These are phyloP conservation scores for Barnettozyma sucrosica DNA, from an alignment of 805 yeast species.

Conservation along the genomic window DNA sequence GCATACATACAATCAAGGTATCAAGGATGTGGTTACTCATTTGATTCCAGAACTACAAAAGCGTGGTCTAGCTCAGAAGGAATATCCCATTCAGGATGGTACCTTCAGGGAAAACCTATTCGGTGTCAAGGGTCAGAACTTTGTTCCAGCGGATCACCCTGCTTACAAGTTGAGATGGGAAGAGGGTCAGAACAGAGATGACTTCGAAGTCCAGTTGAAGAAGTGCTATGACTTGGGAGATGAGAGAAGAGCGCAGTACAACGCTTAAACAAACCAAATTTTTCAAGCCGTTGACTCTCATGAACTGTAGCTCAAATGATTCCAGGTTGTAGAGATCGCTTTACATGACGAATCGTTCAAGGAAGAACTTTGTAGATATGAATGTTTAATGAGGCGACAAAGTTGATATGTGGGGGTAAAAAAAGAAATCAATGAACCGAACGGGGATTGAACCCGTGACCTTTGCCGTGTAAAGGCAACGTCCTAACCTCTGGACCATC, in stretches of 20 bases:
- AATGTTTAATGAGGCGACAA: no score
- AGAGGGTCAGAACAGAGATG: neutral
- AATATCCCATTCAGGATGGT: conserved; percentile 29
- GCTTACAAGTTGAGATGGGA: conserved; percentile 3
- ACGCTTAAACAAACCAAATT: neutral
- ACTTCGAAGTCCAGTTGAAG: neutral
- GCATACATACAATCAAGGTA: conserved; percentile 33
- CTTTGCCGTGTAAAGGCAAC: conserved; percentile 25
- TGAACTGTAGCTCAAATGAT: no score
- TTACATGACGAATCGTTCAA: no score
- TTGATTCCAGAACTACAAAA: conserved; percentile 33
- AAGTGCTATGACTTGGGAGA: neutral
- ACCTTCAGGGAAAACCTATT: conserved; percentile 22
- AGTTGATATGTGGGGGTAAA: no score
- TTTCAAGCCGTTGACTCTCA: no score
- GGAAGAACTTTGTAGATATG: no score
- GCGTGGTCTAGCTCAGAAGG: conserved; percentile 33
- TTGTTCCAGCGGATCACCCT: conserved; percentile 21
- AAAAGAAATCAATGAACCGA: conserved; percentile 17
- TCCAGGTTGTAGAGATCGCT: no score
- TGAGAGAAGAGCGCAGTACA: neutral
- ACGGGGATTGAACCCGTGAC: conserved; percentile 25
- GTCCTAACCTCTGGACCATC: conserved; percentile 25
- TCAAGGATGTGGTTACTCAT: conserved; percentile 34
- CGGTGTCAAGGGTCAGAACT: conserved; percentile 16